Evolutionary conservation across 2,329 filamentous ascomycete species (phyloP).

Genomic region (Verticillium albo-atrum): DNA sequence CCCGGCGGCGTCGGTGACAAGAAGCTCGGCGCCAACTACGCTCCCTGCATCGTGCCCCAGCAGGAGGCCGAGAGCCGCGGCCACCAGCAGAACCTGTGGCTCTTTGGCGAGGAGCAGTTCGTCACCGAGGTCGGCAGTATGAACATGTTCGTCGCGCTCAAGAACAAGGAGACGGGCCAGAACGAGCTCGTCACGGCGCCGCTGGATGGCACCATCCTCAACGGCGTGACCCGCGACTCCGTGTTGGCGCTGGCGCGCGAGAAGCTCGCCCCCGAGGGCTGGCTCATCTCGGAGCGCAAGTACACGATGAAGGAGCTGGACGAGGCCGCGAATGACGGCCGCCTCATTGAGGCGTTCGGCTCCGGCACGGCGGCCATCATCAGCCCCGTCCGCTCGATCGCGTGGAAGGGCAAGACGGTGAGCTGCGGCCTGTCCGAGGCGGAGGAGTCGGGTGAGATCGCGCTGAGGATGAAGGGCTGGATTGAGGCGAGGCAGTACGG

Average conservation of each 20-base stretch:
- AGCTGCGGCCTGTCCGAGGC: conserved; percentile 76
- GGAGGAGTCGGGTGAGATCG: conserved; percentile 84
- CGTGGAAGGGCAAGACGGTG: conserved; percentile 78
- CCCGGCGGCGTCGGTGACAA: conserved; percentile 96
- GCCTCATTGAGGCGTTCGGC: conserved; percentile 90
- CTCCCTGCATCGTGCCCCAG: conserved; percentile 97
- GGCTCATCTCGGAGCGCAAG: conserved; percentile 84
- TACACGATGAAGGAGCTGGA: conserved; percentile 85
- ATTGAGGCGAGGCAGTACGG: conserved; percentile 95
- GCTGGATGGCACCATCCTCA: conserved; percentile 91
- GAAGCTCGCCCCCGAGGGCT: conserved; percentile 77
- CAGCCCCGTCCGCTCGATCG: conserved; percentile 82
- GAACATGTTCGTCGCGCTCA: conserved; percentile 91
- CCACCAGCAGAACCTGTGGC: conserved; percentile 97
- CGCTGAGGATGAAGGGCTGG: conserved; percentile 89
- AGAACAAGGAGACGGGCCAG: conserved; percentile 81
- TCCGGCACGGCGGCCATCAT: conserved; percentile 93
- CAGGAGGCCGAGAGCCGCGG: conserved; percentile 84
- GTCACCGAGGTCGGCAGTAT: conserved; percentile 98
- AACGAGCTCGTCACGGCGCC: conserved; percentile 94
- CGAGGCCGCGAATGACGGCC: conserved; percentile 76
- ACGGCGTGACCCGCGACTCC: conserved; percentile 90
- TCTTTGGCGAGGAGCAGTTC: conserved; percentile 93
- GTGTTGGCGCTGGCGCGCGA: conserved; percentile 83
- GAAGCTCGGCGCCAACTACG: conserved; percentile 98